phyloP scores from a whole-genome alignment of 495 filamentous ascomycete genomes.

The Platismatia glauca region DNA sequence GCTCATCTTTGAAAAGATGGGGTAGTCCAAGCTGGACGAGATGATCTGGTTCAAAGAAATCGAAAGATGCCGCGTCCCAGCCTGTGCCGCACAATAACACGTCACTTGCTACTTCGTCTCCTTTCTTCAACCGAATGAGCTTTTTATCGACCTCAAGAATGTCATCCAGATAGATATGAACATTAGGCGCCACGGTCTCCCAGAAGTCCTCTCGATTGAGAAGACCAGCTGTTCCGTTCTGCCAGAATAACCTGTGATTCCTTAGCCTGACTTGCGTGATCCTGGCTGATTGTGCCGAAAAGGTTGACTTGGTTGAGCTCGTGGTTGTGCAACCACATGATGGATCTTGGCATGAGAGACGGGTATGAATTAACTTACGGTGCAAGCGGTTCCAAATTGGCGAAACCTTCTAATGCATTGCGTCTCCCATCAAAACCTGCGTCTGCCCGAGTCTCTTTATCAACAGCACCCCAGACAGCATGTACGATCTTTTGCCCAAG shows the following conservation, averaged over 20 bases:
- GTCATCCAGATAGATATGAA: conserved; percentile 31
- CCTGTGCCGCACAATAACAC: conserved; percentile 35
- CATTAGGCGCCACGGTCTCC: conserved; percentile 32
- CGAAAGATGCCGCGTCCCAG: conserved; percentile 24
- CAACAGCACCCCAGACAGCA: conserved; percentile 23
- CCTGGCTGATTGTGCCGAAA: background rate
- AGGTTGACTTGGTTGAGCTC: background rate
- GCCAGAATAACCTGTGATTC: conserved; percentile 32
- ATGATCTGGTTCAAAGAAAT: conserved; percentile 24
- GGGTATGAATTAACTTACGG: conserved; percentile 13
- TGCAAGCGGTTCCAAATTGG: conserved; percentile 13
- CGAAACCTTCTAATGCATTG: conserved; percentile 16
- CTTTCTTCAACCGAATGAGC: conserved; percentile 24
- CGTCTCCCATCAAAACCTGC: conserved; percentile 18
- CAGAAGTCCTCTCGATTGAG: conserved; percentile 33
- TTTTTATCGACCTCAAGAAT: conserved; percentile 23
- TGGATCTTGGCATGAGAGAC: background rate
- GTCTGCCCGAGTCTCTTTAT: conserved; percentile 15
- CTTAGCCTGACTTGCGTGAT: background rate
- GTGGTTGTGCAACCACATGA: background rate
- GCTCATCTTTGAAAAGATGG: conserved; percentile 21
- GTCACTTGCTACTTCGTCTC: conserved; percentile 28
- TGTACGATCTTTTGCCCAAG: conserved; percentile 26
- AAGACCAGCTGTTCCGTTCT: conserved; percentile 31
- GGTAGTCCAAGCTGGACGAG: conserved; percentile 27